These are phyloP conservation scores for Coprinopsis sp. DNA, from an alignment of 768 basidiomycete genomes.

Conservation along the genomic window DNA sequence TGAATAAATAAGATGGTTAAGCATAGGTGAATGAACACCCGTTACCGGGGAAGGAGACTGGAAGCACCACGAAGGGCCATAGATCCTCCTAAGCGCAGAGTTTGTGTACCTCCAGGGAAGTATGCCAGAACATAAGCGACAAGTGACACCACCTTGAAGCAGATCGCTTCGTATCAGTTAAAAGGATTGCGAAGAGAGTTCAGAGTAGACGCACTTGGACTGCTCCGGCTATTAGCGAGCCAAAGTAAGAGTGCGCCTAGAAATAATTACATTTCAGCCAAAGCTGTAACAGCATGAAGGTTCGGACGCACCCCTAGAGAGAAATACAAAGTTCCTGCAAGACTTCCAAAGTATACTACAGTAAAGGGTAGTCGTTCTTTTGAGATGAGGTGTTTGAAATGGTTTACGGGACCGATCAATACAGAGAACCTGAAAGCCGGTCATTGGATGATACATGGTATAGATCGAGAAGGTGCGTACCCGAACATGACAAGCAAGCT, in stretches of 20 bases:
- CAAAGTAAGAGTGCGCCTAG: constrained; percentile 82
- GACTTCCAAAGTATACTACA: constrained; percentile 72
- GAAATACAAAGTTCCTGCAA: constrained; percentile 88
- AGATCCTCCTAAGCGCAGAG: constrained; percentile 73
- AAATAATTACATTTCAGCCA: too few relatives aligned
- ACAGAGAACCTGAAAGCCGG: constrained; percentile 59
- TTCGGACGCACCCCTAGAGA: constrained; percentile 68
- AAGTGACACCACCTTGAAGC: constrained; percentile 79
- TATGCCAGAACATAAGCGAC: constrained; percentile 89
- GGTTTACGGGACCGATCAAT: constrained; percentile 87
- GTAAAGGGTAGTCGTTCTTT: constrained; percentile 84
- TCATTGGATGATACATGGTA: neutral
- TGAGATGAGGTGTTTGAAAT: constrained; percentile 82
- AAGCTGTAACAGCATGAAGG: neutral
- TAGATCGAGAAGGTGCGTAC: constrained; percentile 34
- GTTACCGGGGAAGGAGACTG: constrained; percentile 72
- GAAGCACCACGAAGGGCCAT: constrained; percentile 82
- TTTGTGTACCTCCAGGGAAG: constrained; percentile 87
- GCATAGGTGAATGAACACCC: too few relatives aligned
- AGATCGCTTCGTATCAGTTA: neutral
- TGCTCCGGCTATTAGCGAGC: constrained; percentile 76
- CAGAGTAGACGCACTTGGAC: constrained; percentile 55
- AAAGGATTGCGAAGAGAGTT: neutral
- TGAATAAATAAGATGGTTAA: too few relatives aligned
- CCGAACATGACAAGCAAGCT: constrained; percentile 96